Base-by-base conservation (phyloP, 1,284 basidiomycete genomes). In the Malassezia slooffiae region DNA sequence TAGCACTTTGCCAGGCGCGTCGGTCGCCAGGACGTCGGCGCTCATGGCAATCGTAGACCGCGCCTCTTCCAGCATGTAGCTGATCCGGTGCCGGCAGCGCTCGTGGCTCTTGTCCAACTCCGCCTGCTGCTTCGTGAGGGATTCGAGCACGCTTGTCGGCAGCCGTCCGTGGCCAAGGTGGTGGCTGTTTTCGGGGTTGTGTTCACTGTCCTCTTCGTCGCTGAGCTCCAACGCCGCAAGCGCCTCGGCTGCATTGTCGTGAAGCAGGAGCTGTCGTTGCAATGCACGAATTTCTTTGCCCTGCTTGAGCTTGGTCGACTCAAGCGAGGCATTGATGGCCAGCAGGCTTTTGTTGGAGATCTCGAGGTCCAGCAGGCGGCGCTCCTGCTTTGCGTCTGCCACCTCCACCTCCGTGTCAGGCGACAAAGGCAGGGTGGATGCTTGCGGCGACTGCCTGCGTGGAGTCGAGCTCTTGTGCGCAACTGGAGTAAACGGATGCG, bases 321-420 rank as follows among this genome's bases (percentile, higher is more conserved):
- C 72, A 30, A 74, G 57, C 8, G 65, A 57, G 5, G 70, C 59
- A 52, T 74, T 74, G 64, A 74, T 71, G 7, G 65, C 63, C 35
- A 74, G 38, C 13, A 73, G 58, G n/a, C 66, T 70, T 30, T 62
- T 59, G 56, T 73, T 74, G 16, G 70, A 62, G 44, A 74, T 74
- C 43, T 74, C 71, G 6, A 74, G 57, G 43, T 74, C 72, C 9
- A 72, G 58, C 17, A 74, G 64, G 63, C 63, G 63, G 50, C 64
- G 60, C 22, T 59, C 54, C 12, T 57, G 42, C 15, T 57, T 59
- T 7, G 62, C 60, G 31, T 64, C 62, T 21, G 15, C 17, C 5
- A 41, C 27, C 23, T 47, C 34, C 7, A n/a, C n/a, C n/a, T n/a
- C n/a, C n/a, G n/a, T n/a, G n/a, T n/a, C n/a, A n/a, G n/a, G n/a